phyloP scores from a whole-genome alignment of 2,329 filamentous ascomycete genomes.

The Fonsecaea nubica region DNA sequence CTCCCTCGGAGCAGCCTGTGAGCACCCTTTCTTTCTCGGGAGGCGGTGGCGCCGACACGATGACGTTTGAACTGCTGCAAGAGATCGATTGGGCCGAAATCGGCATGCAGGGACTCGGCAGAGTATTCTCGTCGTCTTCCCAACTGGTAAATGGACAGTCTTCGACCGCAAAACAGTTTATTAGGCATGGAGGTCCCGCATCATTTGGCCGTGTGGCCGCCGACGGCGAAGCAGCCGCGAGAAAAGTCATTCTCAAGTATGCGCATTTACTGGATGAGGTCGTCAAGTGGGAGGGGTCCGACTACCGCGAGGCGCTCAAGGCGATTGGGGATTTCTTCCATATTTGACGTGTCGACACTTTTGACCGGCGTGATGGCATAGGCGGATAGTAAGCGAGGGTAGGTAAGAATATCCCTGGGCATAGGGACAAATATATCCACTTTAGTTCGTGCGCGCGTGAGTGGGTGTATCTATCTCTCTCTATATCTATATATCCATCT shows the following conservation, averaged over 20 bases:
- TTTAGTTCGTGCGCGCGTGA: too few species aligned
- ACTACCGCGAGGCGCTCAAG: conserved; percentile 9
- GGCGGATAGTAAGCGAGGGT: too few species aligned
- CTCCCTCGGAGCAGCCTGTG: background rate
- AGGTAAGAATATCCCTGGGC: too few species aligned
- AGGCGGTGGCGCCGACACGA: too few species aligned
- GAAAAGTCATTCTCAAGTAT: conserved; percentile 19
- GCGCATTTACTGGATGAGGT: conserved; percentile 22
- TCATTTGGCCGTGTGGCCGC: conserved; percentile 7
- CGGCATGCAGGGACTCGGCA: conserved; percentile 7
- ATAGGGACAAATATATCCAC: too few species aligned
- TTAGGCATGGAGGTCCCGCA: conserved; percentile 4
- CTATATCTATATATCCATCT: too few species aligned
- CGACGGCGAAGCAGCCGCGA: background rate
- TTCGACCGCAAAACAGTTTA: background rate
- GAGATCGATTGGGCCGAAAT: conserved; percentile 10
- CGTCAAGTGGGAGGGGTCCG: conserved; percentile 4
- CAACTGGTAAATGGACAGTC: too few species aligned
- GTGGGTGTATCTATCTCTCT: too few species aligned
- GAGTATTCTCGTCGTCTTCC: too few species aligned
- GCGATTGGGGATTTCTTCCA: conserved; percentile 18
- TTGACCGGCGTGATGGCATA: too few species aligned
- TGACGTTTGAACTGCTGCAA: conserved; percentile 7
- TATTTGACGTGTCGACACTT: too few species aligned
- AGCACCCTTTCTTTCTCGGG: too few species aligned